Evolutionary conservation across 2,329 filamentous ascomycete species (phyloP).

Genomic region (Colletotrichum camelliae): DNA sequence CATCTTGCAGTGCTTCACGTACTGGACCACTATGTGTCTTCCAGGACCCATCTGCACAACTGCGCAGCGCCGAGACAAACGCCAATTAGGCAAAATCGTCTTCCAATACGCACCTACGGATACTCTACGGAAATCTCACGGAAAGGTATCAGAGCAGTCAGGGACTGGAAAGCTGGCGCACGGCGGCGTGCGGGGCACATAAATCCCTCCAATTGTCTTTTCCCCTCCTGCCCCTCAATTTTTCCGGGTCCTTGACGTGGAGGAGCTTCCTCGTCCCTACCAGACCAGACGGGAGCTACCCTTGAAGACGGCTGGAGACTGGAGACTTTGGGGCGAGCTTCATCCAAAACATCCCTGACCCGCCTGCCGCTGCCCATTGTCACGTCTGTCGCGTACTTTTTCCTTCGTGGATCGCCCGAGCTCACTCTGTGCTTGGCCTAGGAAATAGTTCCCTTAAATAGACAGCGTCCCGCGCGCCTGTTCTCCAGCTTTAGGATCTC

Average conservation of each 20-base stretch:
- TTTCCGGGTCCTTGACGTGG: constrained; percentile 30
- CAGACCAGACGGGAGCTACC: constrained; percentile 1
- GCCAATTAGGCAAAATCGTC: not conserved
- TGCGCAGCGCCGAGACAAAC: not conserved
- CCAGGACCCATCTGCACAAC: not conserved
- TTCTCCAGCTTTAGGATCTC: not conserved
- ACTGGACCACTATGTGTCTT: not conserved
- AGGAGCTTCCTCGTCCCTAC: not conserved
- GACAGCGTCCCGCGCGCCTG: not conserved
- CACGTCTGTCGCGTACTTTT: not conserved
- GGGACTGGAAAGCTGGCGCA: constrained; percentile 13
- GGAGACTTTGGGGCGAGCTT: not conserved
- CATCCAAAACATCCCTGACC: constrained; percentile 3
- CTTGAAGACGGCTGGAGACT: not conserved
- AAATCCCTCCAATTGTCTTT: constrained; percentile 27
- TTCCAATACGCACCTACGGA: not conserved
- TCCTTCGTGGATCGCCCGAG: constrained; percentile 10
- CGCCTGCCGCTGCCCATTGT: not conserved
- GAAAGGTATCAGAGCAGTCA: not conserved
- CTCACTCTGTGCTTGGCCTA: not conserved
- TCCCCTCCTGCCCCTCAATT: constrained; percentile 40
- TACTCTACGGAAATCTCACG: not conserved
- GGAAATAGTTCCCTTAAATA: constrained; percentile 7
- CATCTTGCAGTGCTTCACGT: not conserved
- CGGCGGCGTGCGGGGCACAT: constrained; percentile 16